Evolutionary conservation across 306 rosid genomes (phyloP).

Genomic region (Canavalia gladiata): DNA sequence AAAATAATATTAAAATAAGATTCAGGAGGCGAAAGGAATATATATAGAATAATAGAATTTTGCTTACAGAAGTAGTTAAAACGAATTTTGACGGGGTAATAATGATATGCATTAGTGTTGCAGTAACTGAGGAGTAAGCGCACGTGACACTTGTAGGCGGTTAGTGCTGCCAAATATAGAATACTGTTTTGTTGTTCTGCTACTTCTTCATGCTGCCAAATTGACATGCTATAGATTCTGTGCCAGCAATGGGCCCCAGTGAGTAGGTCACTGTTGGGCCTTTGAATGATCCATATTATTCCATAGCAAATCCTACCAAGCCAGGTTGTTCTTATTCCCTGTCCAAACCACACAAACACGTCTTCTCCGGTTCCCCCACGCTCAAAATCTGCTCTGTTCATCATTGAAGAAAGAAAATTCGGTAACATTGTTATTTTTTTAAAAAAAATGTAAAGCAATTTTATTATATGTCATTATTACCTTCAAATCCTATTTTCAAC

Average conservation of each 20-base stretch:
- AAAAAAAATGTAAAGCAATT: no score
- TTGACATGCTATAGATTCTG: neutral
- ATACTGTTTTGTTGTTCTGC: neutral
- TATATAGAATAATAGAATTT: no score
- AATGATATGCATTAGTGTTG: neutral
- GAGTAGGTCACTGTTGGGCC: slow-evolving; percentile 13
- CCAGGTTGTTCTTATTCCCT: neutral
- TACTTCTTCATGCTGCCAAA: neutral
- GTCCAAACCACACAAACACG: no score
- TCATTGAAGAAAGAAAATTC: no score
- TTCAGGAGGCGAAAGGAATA: no score
- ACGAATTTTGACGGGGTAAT: neutral
- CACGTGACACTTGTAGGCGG: neutral
- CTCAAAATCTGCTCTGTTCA: no score
- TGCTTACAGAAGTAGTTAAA: neutral
- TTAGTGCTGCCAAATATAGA: neutral
- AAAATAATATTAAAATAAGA: no score
- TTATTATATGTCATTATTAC: no score
- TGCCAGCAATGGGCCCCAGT: neutral
- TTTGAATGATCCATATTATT: neutral
- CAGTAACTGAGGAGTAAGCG: neutral
- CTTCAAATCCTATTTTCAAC: no score
- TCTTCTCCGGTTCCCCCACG: no score
- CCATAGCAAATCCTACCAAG: neutral
- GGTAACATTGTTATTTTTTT: no score